These are phyloP conservation scores for Lachancea mirantina DNA, from an alignment of 805 yeast genomes.

Conservation along the genomic window DNA sequence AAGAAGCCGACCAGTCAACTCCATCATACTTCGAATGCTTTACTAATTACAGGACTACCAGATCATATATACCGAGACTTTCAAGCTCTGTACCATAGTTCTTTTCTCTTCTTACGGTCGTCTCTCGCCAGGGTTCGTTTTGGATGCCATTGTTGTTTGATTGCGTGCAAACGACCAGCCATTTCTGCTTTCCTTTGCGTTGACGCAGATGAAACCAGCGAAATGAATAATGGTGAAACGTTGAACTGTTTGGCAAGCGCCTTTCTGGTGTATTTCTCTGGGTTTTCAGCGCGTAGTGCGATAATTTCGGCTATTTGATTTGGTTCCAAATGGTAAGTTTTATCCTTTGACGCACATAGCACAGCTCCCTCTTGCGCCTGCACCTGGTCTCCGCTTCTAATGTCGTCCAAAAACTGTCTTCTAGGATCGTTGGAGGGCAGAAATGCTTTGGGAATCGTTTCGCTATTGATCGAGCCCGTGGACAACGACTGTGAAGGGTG, in stretches of 20 bases:
- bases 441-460: slow-evolving; percentile 60
- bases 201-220: slow-evolving; percentile 43
- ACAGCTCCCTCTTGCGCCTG: slow-evolving; percentile 34
- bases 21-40: too few relatives aligned
- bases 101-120: slow-evolving; percentile 53
- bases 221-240: slow-evolving; percentile 46
- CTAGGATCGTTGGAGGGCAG: slow-evolving; percentile 58
- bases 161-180: slow-evolving; percentile 38
- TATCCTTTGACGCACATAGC: slow-evolving; percentile 30
- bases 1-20: too few relatives aligned
- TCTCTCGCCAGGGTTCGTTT: slow-evolving; percentile 42
- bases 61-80: too few relatives aligned
- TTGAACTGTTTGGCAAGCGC: slow-evolving; percentile 53
- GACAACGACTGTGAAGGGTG: slow-evolving; percentile 63
- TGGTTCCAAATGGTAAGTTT: slow-evolving; percentile 49
- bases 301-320: slow-evolving; percentile 52
- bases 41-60: too few relatives aligned
- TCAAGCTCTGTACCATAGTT: slow-evolving; percentile 53
- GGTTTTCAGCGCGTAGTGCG: slow-evolving; percentile 48
- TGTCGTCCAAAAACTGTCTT: slow-evolving; percentile 31
- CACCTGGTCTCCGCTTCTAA: slow-evolving; percentile 33
- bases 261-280: slow-evolving; percentile 55
- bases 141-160: slow-evolving; percentile 44
- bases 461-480: slow-evolving; percentile 38
- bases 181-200: slow-evolving; percentile 38